These are phyloP conservation scores for Chaetoceros tenuissimus DNA, from an alignment of 108 stramenopile species.

Conservation along the genomic window DNA sequence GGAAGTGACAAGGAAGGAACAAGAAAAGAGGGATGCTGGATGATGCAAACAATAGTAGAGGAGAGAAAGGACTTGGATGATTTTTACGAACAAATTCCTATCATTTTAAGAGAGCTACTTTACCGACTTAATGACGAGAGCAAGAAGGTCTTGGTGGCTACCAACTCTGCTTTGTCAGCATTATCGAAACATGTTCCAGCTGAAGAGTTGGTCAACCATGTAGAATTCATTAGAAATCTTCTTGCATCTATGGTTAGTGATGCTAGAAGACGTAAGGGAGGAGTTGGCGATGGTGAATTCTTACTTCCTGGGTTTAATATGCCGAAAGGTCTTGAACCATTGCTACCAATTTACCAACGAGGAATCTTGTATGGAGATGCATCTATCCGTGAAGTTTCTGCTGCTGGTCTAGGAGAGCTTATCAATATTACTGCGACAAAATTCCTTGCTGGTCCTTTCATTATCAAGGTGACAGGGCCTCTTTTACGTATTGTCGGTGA, in stretches of 20 bases:
- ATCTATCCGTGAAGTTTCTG: slow-evolving; percentile 75
- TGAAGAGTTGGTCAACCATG: slow-evolving; percentile 85
- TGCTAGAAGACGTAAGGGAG: slow-evolving; percentile 72
- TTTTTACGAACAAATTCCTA: slow-evolving; percentile 78
- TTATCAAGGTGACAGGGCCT: slow-evolving; percentile 96
- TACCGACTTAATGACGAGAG: slow-evolving; percentile 88
- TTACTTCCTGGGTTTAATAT: slow-evolving; percentile 92
- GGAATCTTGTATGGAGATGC: slow-evolving; percentile 91
- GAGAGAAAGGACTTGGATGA: slow-evolving; percentile 81
- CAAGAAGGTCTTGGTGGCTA: slow-evolving; percentile 52
- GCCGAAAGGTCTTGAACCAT: slow-evolving; percentile 92
- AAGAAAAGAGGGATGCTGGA: slow-evolving; percentile 68
- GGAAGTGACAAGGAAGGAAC: slow-evolving; percentile 62
- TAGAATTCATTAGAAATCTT: slow-evolving; percentile 85
- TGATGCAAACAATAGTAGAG: slow-evolving; percentile 56
- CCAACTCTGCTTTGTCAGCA: slow-evolving; percentile 51
- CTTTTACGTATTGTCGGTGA: slow-evolving; percentile 97
- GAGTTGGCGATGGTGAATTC: slow-evolving; percentile 85
- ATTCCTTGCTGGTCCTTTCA: slow-evolving; percentile 79
- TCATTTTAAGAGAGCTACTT: slow-evolving; percentile 85
- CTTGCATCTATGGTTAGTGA: slow-evolving; percentile 89
- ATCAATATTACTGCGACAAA: slow-evolving; percentile 81
- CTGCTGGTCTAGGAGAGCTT: slow-evolving; percentile 91
- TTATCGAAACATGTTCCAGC: slow-evolving; percentile 77
- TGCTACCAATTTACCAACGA: slow-evolving; percentile 93